Conservation (phyloP, 192 early-diverging fungal genomes). For the Cetraspora pellucida region DNA sequence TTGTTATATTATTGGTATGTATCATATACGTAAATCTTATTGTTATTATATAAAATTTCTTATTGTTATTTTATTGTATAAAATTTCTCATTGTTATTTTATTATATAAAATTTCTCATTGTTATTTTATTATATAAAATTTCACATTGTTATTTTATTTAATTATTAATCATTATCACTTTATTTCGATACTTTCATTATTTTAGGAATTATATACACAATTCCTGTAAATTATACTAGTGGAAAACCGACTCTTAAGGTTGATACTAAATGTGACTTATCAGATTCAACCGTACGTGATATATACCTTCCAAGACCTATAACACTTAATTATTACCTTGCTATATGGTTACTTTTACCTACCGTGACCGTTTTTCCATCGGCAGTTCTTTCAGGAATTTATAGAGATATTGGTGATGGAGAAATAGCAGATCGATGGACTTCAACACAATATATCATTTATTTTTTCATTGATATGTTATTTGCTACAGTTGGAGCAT, state of each 20-base stretch:
- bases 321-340: background rate
- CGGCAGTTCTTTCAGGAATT: constrained; percentile 14
- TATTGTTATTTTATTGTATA: too few relatives aligned
- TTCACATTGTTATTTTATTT: background rate
- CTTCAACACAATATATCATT: constrained; percentile 1
- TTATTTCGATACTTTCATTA: background rate
- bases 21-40: background rate
- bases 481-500: background rate
- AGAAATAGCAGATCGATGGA: background rate
- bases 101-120: too few relatives aligned
- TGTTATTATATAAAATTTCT: too few relatives aligned
- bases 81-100: too few relatives aligned
- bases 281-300: background rate
- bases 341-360: constrained; percentile 16
- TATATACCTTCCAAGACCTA: constrained; percentile 13
- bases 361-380: constrained; percentile 11
- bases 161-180: background rate
- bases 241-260: background rate
- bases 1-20: constrained; percentile 24
- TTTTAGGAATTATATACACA: constrained; percentile 34
- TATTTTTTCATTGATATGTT: background rate
- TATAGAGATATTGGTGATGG: background rate
- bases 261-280: background rate
- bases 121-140: background rate
- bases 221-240: constrained; percentile 25